Evolutionary conservation across 352 stramenopile genomes (phyloP), one percentile per base, ranked within the genome.

Genomic region (Globisporangium nunn): DNA sequence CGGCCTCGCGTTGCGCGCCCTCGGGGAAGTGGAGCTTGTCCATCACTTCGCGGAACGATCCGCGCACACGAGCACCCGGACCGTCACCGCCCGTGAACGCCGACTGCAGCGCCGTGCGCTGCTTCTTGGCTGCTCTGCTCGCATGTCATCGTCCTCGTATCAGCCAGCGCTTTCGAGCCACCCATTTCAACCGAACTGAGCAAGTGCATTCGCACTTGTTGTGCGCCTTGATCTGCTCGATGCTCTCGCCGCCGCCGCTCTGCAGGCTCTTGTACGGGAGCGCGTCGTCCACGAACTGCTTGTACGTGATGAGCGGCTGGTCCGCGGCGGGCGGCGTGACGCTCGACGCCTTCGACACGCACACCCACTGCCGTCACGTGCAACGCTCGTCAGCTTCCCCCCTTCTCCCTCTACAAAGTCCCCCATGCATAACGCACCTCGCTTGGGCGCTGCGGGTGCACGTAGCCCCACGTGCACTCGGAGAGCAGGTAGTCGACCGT

Each of bases 401-500:
- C 23, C 23, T 23, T 23, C 23, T 23, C 23, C 23, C 23, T 23
- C 23, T 23, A 23, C 23, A 23, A 23, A 23, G 23, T 23, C 23
- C 23, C 23, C 23, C 23, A 23, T 23, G 17, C 28, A 50, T n/a
- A 59, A 30, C 45, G 7, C 29, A 72, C 65, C 61, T 75, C 63
- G 28, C 53, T 61, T 15, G 65, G 56, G 47, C 59, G 31, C 17
- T 54, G 50, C 2, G 67, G 68, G 54, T 75, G 56, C 33, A 75
- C 72, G 52, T 86, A 76, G 31, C 82, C 82, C 77, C 81, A 94
- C 47, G 75, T 80, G 59, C 80, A 91, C 65, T 94, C 84, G 23
- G 82, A 81, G 35, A 94, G 71, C 6, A 94, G 70, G 59, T 92
- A 94, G 62, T 92, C 80, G 58, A 94, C 78, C 17, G 84, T 94